These are phyloP conservation scores for Paraphaeosphaeria minitans DNA, from an alignment of 2,329 filamentous ascomycete species.

Conservation along the genomic window DNA sequence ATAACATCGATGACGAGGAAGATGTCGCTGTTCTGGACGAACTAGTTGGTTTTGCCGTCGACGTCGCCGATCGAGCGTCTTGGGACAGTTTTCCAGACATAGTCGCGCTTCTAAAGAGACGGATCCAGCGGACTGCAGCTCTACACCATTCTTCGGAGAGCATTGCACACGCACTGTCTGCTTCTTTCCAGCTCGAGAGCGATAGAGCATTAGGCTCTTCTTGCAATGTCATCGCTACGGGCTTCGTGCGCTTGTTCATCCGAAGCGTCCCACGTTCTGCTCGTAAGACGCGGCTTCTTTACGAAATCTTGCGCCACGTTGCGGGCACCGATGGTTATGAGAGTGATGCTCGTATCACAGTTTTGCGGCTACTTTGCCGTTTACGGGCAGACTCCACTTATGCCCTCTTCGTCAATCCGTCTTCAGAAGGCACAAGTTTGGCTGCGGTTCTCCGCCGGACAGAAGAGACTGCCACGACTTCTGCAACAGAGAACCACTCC, in stretches of 20 bases:
- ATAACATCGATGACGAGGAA: constrained; percentile 65
- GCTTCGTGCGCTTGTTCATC: constrained; percentile 77
- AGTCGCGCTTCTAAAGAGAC: constrained; percentile 50
- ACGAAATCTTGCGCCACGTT: constrained; percentile 42
- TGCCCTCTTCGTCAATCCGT: constrained; percentile 71
- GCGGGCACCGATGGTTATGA: constrained; percentile 39
- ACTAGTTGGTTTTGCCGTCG: constrained; percentile 67
- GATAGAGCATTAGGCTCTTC: constrained; percentile 52
- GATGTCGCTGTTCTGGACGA: constrained; percentile 69
- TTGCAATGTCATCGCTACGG: constrained; percentile 72
- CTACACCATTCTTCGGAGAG: constrained; percentile 1
- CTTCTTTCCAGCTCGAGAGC: constrained; percentile 21
- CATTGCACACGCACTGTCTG: constrained; percentile 22
- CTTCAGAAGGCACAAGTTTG: constrained; percentile 74
- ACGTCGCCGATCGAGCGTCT: constrained; percentile 66
- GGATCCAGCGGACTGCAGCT: constrained; percentile 29
- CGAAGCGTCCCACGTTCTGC: constrained; percentile 70
- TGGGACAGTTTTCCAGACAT: constrained; percentile 60
- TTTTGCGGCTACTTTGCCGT: constrained; percentile 66
- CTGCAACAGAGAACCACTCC: constrained; percentile 46
- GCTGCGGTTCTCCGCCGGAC: constrained; percentile 74
- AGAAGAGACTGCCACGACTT: constrained; percentile 55
- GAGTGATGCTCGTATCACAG: constrained; percentile 46
- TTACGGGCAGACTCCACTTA: constrained; percentile 82
- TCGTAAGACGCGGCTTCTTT: constrained; percentile 62